Base-by-base conservation (phyloP, 1,139 yeast genomes). In the Debaryomyces nepalensis region DNA sequence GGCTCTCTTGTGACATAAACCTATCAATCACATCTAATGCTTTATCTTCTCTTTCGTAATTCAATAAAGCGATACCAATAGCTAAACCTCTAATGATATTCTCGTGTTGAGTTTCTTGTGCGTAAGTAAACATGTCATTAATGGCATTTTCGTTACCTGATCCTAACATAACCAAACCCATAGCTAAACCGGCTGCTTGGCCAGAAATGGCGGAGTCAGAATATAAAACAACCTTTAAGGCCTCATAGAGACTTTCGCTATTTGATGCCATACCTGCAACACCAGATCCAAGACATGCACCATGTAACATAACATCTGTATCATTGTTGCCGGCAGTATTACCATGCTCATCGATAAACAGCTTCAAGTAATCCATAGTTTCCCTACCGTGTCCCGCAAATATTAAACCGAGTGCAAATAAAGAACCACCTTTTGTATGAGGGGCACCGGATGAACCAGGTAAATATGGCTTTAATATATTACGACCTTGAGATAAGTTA, bases 341-440 rank as follows among this genome's bases (percentile, higher is more conserved):
- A 37, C 84, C 82, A 54, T 82, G 81, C 45, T 85, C 91, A 47
- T 80, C 83, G 41, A 91, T 73, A 54, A 84, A 85, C 52, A 77
- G 77, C 61, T 89, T 82, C 60, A 95, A 77, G 61, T 85, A 90
- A 40, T 84, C 91, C 39, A 87, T 77, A 33, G 89, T 87, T 60
- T 90, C 96, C 56, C 86, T 79, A 40, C 99, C 99, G 58, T 89
- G 96, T 31, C 99, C 99, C 23, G 98, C 97, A 70, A 87, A 93
- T 36, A 93, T 86, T 51, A 93, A 79, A 31, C 99, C 99, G 42
- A 95, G 76, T 31, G 96, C 99, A 63, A 84, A 93, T 48, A 93
- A 75, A 8, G 97, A 87, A 34, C 99, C 99, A 64, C 99, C 99
- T 59, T 90, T 91, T 5, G 97, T 87, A 63, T 90, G 95, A 39